Conservation (phyloP, 768 basidiomycete genomes). For the Scleroderma bovista region DNA sequence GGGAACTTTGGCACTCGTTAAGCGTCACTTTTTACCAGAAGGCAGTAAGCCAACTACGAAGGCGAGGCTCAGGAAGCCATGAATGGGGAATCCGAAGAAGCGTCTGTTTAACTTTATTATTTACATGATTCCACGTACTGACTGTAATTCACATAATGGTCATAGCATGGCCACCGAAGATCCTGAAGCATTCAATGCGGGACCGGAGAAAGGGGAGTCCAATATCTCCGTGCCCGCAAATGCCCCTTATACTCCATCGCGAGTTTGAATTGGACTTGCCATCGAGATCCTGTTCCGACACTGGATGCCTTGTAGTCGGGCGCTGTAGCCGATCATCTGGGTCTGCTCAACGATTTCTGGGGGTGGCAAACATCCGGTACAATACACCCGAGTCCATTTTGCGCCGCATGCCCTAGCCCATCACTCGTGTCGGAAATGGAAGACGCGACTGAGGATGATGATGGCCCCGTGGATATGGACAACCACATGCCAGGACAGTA, state of each 20-base stretch:
- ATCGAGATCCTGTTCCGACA: too few species aligned
- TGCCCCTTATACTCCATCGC: background rate
- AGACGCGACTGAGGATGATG: conserved; percentile 2
- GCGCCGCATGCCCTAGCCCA: background rate
- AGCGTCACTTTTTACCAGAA: background rate
- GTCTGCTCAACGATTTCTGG: background rate
- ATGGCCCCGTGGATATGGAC: conserved; percentile 7
- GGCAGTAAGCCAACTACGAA: background rate
- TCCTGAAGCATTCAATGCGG: background rate
- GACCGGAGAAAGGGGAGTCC: background rate
- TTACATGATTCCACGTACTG: too few species aligned
- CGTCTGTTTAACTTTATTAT: background rate
- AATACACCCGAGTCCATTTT: background rate
- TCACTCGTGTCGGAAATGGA: background rate
- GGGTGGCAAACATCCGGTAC: background rate
- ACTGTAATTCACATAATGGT: too few species aligned
- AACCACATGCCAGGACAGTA: background rate
- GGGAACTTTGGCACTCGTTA: conserved; percentile 22
- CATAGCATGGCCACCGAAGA: background rate
- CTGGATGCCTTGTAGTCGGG: background rate
- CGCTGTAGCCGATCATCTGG: background rate
- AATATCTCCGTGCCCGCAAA: background rate
- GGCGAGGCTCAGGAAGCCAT: too few species aligned
- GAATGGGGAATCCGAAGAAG: background rate
- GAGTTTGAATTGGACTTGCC: background rate